Percentiles rank a stretch among this genome's conserved stretches.
These are phyloP conservation scores for Telfairia occidentalis DNA, from an alignment of 331 rosid genomes.

Conservation along the genomic window DNA sequence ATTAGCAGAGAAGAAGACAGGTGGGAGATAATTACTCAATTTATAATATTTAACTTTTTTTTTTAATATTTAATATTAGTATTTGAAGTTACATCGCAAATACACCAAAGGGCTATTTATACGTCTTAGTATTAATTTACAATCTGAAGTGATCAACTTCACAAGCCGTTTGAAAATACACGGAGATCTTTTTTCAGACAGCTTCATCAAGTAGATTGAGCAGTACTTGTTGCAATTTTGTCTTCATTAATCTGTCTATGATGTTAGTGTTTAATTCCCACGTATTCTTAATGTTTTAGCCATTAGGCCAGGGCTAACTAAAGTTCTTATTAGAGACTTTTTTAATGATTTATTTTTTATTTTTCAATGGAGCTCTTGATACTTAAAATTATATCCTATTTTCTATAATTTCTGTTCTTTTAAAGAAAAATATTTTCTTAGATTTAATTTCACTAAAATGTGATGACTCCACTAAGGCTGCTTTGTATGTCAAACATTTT, in stretches of 20 bases:
- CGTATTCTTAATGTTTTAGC: background rate
- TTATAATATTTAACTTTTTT: background rate
- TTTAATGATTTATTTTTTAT: background rate
- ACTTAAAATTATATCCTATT: background rate
- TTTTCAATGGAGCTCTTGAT: background rate
- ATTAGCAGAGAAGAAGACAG: background rate
- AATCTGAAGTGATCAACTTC: background rate
- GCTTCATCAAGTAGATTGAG: background rate
- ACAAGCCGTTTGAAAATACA: background rate
- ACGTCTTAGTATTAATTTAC: background rate
- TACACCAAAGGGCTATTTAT: background rate
- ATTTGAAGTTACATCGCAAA: background rate
- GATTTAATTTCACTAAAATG: background rate
- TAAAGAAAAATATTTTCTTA: background rate
- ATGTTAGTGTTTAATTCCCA: background rate
- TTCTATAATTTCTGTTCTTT: background rate
- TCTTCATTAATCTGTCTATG: background rate
- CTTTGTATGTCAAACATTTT: constrained; percentile 16
- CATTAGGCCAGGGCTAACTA: background rate
- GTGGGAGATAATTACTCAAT: background rate
- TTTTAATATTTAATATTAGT: background rate
- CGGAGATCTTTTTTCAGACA: background rate
- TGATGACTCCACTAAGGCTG: background rate
- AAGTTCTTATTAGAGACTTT: background rate
- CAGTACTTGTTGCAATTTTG: background rate